A percentile compares a stretch with the other conserved stretches of the same genome.
Conservation (phyloP, 768 basidiomycete genomes). For the Suillus plorans region DNA sequence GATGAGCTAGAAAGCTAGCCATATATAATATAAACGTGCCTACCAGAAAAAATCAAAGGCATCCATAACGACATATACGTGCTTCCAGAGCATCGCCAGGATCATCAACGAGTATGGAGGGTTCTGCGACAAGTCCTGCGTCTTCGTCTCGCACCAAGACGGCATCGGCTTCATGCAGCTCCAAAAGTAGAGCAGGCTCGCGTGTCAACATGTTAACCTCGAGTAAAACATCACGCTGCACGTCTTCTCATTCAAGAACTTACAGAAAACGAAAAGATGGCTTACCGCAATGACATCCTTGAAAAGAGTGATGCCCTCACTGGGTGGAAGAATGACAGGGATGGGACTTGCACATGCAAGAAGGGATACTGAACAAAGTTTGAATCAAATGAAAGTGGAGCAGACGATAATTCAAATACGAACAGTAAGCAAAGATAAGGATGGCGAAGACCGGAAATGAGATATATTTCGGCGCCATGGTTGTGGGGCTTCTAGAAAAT, state of each 20-base stretch:
- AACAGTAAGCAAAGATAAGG: constrained; percentile 10
- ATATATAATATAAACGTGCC: not conserved
- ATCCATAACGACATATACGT: constrained; percentile 15
- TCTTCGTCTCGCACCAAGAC: not conserved
- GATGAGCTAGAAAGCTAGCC: not conserved
- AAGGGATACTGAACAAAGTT: constrained; percentile 6
- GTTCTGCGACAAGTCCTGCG: not conserved
- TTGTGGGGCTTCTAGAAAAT: not conserved
- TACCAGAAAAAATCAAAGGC: constrained; percentile 7
- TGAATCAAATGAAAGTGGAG: not conserved
- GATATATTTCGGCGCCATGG: constrained; percentile 8
- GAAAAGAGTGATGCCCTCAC: constrained; percentile 8
- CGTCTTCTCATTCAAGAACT: not conserved
- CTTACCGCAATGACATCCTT: constrained; percentile 14
- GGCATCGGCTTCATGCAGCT: not conserved
- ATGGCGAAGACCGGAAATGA: constrained; percentile 1
- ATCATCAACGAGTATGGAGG: not conserved
- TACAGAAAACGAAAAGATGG: not conserved
- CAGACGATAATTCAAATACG: constrained; percentile 1
- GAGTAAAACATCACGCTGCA: constrained; percentile 9
- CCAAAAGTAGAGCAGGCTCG: constrained; percentile 5
- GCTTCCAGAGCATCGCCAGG: constrained; percentile 8
- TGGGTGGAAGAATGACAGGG: constrained; percentile 11
- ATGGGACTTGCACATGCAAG: constrained; percentile 9
- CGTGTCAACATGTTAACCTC: not conserved